Base-by-base conservation (phyloP, 345 rosid species). In the Jatropha curcas region DNA sequence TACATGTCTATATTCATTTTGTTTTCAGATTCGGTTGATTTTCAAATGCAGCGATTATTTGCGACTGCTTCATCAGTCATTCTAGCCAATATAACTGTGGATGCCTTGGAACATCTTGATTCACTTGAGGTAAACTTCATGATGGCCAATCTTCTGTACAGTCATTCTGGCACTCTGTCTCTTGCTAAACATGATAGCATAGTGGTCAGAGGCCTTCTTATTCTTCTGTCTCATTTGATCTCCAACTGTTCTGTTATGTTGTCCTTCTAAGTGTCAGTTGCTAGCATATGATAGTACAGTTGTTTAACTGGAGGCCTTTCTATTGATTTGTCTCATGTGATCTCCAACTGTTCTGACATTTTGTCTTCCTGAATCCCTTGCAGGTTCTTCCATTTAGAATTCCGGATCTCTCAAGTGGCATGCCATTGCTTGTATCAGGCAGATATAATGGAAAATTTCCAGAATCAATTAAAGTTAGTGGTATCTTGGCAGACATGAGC, bases 371-470 rank as follows among this genome's bases (percentile, higher is more conserved):
- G n/a, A 16, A 8, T 51, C 41, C 31, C 43, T 34, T 64, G 71
- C 82, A 79, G 82, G 25, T 79, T 71, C 64, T 74, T 63, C 74
- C 81, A 22, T 68, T 17, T 69, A n/a, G 50, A 50, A 70, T 79
- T 51, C 82, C 82, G 31, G 82, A 70, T 19, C 71, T 74, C 37
- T 56, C 78, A 14, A 19, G 46, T 58, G 75, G 75, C 41, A 65
- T 57, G 51, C 75, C 78, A 24, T 51, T 74, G 67, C 27, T 74
- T 50, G 39, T 79, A 41, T 79, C 75, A 1, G 82, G 82, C 55
- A 79, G 78, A 59, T 79, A 65, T 20, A 55, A 60, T 39, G 78
- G 78, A 60, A 64, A 57, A 60, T 74, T 79, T 30, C 82, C 78
- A 17, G 78, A 74, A 13, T 48, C 68, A 13, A 62, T 79, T 43